Evolutionary conservation across 139 green algal species (phyloP), one percentile per base, ranked within the genome.

Genomic region (Picochlorum sp.): DNA sequence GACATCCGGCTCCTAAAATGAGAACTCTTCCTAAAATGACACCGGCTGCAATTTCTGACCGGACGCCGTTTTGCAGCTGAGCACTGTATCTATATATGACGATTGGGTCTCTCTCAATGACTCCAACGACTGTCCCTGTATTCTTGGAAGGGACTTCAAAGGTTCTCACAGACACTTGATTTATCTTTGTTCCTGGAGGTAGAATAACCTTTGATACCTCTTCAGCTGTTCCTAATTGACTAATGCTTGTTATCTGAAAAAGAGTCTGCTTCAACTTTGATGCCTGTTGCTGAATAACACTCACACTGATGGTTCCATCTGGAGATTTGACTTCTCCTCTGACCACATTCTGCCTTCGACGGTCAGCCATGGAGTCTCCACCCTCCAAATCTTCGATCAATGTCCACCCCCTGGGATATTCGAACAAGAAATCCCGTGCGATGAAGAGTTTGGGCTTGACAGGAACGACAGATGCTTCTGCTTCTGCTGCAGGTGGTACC

Each of bases 121-220:
- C 49, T 18, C 71, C 71, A 13, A 78, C 18, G 21, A 67, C 45
- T 1, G 71, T 71, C 20, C 61, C 61, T 4, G 67, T 77, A 52
- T 77, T 28, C 23, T 30, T 57, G 21, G 72, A 55, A 41, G 62
- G 60, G 20, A 71, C 68, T 16, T 61, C 20, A 31, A 68, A 52
- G 0, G 54, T 18, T 2, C 20, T 45, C 20, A 30, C 8, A 4
- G 6, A 21, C 4, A 28, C 37, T 5, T 41, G 11, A 3, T 60
- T 13, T 37, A 78, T 56, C 21, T 37, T 28, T 30, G 67, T 65
- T 2, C 55, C 60, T 4, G 68, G 54, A 2, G 72, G 72, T 7
- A 78, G 34, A 37, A 78, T 55, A 41, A 78, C 20, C n/a, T 21
- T 54, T 9, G 60, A 70, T 18, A 78, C 72, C 13, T 73, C 50